A percentile compares a stretch with the other conserved stretches of the same genome.
Evolutionary conservation across 257 asterid species (phyloP).

Genomic region (Forsythia suspensa): DNA sequence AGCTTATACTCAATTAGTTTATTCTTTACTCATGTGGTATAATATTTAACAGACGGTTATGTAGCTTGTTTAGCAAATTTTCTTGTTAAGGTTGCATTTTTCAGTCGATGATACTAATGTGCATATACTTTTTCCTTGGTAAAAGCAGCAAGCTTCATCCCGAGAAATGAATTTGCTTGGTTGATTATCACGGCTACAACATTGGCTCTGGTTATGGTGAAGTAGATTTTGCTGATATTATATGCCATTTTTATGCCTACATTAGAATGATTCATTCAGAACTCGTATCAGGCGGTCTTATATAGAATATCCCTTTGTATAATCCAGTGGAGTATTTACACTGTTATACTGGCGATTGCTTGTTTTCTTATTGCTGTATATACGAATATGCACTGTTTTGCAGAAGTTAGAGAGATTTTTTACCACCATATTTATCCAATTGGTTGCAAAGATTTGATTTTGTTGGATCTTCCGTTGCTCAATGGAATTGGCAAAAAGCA

Average conservation of each 20-base stretch:
- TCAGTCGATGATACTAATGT: neutral
- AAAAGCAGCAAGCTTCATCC: slow-evolving; percentile 26
- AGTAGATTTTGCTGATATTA: neutral
- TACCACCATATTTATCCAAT: no score
- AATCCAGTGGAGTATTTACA: no score
- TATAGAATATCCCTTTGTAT: no score
- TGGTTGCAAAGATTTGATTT: no score
- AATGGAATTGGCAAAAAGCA: no score
- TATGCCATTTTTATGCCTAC: neutral
- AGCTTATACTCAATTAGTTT: neutral
- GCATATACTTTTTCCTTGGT: neutral
- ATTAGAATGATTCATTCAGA: no score
- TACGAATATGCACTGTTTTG: no score
- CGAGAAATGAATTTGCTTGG: slow-evolving; percentile 33
- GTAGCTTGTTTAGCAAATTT: neutral
- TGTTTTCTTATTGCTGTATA: no score
- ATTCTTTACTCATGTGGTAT: neutral
- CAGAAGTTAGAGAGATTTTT: no score
- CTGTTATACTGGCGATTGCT: no score
- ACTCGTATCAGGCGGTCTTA: neutral
- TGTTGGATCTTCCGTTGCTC: no score
- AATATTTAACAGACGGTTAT: no score
- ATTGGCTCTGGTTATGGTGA: slow-evolving; percentile 34
- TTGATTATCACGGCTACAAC: slow-evolving; percentile 30
- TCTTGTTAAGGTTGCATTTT: neutral